Conservation (phyloP, 2,329 filamentous ascomycete genomes). For the Hypoxylon sp. region DNA sequence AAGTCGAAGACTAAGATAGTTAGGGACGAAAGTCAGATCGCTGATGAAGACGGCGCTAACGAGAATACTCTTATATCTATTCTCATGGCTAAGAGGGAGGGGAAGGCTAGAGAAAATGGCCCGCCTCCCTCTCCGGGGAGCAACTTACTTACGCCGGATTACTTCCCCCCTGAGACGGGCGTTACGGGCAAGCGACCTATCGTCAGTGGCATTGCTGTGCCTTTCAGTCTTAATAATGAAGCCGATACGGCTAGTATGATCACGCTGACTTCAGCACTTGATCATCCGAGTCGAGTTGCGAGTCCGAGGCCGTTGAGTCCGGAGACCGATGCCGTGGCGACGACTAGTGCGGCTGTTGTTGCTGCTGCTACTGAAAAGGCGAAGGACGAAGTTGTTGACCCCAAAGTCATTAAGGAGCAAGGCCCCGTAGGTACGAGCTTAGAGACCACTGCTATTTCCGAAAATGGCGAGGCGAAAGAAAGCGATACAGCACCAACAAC, state of each 20-base stretch:
- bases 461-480: constrained; percentile 26
- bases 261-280: constrained; percentile 68
- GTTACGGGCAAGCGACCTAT: constrained; percentile 74
- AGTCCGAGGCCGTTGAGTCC: constrained; percentile 52
- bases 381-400: constrained; percentile 39
- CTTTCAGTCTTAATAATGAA: constrained; percentile 77
- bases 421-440: constrained; percentile 23
- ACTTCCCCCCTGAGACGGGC: constrained; percentile 63
- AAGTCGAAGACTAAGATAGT: constrained; percentile 64
- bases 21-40: constrained; percentile 66
- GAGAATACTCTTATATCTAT: constrained; percentile 62
- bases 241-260: constrained; percentile 79
- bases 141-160: constrained; percentile 61
- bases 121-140: constrained; percentile 51
- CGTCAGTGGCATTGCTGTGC: constrained; percentile 78
- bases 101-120: constrained; percentile 55
- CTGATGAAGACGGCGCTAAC: constrained; percentile 48
- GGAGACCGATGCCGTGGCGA: constrained; percentile 24
- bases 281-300: constrained; percentile 53
- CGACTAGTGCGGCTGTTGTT: constrained; percentile 32
- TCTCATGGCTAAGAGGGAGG: constrained; percentile 60
- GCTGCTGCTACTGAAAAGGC: constrained; percentile 27
- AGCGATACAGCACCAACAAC: constrained; percentile 18
- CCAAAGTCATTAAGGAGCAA: constrained; percentile 36
- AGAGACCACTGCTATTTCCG: constrained; percentile 32